Evolutionary conservation across 495 filamentous ascomycete genomes (phyloP).

Genomic region (Neurospora tetrasperma): DNA sequence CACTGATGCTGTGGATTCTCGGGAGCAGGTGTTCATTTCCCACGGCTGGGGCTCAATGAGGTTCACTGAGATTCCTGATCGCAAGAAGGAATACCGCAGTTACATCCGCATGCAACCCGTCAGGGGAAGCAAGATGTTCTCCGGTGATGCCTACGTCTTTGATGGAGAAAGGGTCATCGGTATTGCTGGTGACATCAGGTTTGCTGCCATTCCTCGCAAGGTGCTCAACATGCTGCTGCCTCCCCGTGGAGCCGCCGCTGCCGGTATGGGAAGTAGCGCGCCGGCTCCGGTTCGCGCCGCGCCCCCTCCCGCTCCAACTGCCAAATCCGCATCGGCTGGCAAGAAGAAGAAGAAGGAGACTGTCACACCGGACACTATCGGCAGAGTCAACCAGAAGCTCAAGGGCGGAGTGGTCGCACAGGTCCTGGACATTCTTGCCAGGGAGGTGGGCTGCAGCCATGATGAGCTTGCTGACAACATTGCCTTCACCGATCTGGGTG

Average conservation of each 20-base stretch:
- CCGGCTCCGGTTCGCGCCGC: slow-evolving; percentile 20
- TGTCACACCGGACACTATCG: slow-evolving; percentile 31
- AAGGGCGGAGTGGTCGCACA: slow-evolving; percentile 26
- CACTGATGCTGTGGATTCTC: slow-evolving; percentile 59
- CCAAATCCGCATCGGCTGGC: slow-evolving; percentile 28
- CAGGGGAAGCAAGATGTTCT: slow-evolving; percentile 38
- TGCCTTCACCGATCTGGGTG: slow-evolving; percentile 45
- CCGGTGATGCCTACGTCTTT: slow-evolving; percentile 56
- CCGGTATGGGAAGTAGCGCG: slow-evolving; percentile 6
- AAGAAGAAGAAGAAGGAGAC: slow-evolving; percentile 33
- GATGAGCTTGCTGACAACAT: slow-evolving; percentile 49
- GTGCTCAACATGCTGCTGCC: slow-evolving; percentile 58
- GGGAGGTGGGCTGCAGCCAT: slow-evolving; percentile 53
- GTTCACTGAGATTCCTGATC: slow-evolving; percentile 53
- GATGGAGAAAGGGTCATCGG: slow-evolving; percentile 52
- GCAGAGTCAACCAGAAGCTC: slow-evolving; percentile 33
- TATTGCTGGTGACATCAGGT: slow-evolving; percentile 45
- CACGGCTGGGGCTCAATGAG: slow-evolving; percentile 73
- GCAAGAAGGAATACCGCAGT: slow-evolving; percentile 55
- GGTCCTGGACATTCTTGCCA: slow-evolving; percentile 54
- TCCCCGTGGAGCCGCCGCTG: slow-evolving; percentile 38
- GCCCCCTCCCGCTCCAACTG: slow-evolving; percentile 20
- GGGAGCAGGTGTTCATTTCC: slow-evolving; percentile 62
- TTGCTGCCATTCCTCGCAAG: slow-evolving; percentile 55
- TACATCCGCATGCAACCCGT: slow-evolving; percentile 61